These are phyloP conservation scores for Verticillium isaacii DNA, from an alignment of 2,329 filamentous ascomycete species.

Conservation along the genomic window DNA sequence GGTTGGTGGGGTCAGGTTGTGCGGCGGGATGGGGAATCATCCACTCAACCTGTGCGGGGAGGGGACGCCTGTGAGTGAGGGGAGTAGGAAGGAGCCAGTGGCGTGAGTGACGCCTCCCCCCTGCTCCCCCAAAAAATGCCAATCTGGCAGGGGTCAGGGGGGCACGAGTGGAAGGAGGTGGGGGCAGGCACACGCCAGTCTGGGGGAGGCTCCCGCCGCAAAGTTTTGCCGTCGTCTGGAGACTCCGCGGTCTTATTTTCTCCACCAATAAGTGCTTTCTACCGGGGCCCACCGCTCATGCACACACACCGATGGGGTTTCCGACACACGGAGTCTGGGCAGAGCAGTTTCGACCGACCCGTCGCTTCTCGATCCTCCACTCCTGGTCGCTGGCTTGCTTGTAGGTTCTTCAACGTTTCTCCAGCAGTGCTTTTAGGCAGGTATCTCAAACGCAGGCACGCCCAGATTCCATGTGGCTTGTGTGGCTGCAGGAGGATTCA, in stretches of 20 bases:
- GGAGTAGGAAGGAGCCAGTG: not conserved
- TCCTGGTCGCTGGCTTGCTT: not conserved
- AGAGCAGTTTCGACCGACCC: not conserved
- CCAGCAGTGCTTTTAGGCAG: no score
- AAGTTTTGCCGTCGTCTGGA: slow-evolving; percentile 2
- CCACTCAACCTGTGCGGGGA: not conserved
- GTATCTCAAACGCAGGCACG: not conserved
- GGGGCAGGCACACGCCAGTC: not conserved
- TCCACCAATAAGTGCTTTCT: not conserved
- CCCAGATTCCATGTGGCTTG: not conserved
- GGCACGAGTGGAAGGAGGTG: not conserved
- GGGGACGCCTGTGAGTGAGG: not conserved
- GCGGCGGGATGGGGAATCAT: not conserved
- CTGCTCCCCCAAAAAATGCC: not conserved
- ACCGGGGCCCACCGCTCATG: not conserved
- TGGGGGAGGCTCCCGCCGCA: slow-evolving; percentile 1
- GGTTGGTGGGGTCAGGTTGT: not conserved
- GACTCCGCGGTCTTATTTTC: not conserved
- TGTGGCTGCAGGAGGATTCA: not conserved
- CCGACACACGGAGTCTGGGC: not conserved
- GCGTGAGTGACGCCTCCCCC: not conserved
- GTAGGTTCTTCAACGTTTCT: not conserved
- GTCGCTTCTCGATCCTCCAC: not conserved
- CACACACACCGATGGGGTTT: not conserved
- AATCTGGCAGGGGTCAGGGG: not conserved